phyloP scores from a whole-genome alignment of 2,329 filamentous ascomycete species.

The Exophiala viscosa region DNA sequence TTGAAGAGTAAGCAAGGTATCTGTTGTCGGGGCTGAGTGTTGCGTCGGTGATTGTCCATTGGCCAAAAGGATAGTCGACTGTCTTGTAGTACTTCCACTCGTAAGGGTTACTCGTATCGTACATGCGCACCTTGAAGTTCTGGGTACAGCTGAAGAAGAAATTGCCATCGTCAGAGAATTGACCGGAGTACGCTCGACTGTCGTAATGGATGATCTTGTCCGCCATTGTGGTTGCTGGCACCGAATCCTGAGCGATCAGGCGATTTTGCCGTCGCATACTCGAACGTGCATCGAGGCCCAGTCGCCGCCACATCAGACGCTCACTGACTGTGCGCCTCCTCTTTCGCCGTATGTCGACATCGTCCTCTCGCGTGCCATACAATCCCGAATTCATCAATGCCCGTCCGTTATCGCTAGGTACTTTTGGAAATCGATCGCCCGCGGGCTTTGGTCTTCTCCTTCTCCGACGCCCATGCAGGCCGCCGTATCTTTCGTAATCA shows the following conservation, averaged over 20 bases:
- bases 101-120: slow-evolving; percentile 93
- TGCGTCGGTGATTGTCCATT: slow-evolving; percentile 96
- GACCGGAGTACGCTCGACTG: slow-evolving; percentile 83
- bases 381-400: slow-evolving; percentile 76
- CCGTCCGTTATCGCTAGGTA: slow-evolving; percentile 72
- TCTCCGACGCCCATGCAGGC: slow-evolving; percentile 40
- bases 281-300: slow-evolving; percentile 60
- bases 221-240: slow-evolving; percentile 66
- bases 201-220: slow-evolving; percentile 88
- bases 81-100: slow-evolving; percentile 96
- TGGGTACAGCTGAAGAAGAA: slow-evolving; percentile 93
- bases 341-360: slow-evolving; percentile 50
- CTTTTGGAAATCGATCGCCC: slow-evolving; percentile 66
- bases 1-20: slow-evolving; percentile 87
- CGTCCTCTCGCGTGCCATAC: slow-evolving; percentile 68
- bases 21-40: slow-evolving; percentile 87
- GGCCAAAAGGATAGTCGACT: slow-evolving; percentile 75
- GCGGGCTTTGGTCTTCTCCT: slow-evolving; percentile 44
- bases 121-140: slow-evolving; percentile 93
- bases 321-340: slow-evolving; percentile 60
- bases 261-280: slow-evolving; percentile 59
- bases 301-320: slow-evolving; percentile 74
- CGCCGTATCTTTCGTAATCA: slow-evolving; percentile 33
- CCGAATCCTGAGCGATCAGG: slow-evolving; percentile 66
- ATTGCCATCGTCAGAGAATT: slow-evolving; percentile 95